These are phyloP conservation scores for Fragilaria radians DNA, from an alignment of 108 stramenopile genomes.

Conservation along the genomic window DNA sequence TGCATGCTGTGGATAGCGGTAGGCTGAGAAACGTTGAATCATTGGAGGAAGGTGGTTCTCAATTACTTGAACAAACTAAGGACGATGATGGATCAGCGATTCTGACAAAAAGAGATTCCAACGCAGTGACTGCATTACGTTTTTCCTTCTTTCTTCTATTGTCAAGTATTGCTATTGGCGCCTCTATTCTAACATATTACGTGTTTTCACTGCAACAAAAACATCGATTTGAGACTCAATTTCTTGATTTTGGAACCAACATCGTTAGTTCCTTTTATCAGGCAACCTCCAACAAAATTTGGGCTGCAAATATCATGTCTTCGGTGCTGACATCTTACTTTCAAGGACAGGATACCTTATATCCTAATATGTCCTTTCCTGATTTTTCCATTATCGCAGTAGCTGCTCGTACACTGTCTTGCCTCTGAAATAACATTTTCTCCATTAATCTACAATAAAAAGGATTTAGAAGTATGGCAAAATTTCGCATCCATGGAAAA, in stretches of 20 bases:
- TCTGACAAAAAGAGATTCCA: too few relatives aligned
- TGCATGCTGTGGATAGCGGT: too few relatives aligned
- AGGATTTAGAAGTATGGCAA: neutral
- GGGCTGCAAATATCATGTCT: neutral
- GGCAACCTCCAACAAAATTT: neutral
- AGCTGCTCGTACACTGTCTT: neutral
- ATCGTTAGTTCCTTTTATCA: neutral
- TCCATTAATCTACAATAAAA: neutral
- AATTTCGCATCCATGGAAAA: neutral
- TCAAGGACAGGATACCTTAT: neutral
- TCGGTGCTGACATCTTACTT: neutral
- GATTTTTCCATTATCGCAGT: neutral
- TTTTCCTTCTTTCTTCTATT: too few relatives aligned
- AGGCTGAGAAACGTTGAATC: too few relatives aligned
- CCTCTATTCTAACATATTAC: too few relatives aligned
- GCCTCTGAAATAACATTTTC: neutral
- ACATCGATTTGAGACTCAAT: too few relatives aligned
- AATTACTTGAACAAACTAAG: too few relatives aligned
- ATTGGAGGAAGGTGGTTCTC: too few relatives aligned
- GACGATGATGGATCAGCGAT: too few relatives aligned
- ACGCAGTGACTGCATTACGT: too few relatives aligned
- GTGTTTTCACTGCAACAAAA: too few relatives aligned
- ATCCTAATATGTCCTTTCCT: neutral
- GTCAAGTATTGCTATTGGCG: too few relatives aligned
- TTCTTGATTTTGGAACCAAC: neutral